A percentile compares a stretch with the other conserved stretches of the same genome.
Conservation (phyloP, 2,329 filamentous ascomycete species). For the Alternaria ventricosa region DNA sequence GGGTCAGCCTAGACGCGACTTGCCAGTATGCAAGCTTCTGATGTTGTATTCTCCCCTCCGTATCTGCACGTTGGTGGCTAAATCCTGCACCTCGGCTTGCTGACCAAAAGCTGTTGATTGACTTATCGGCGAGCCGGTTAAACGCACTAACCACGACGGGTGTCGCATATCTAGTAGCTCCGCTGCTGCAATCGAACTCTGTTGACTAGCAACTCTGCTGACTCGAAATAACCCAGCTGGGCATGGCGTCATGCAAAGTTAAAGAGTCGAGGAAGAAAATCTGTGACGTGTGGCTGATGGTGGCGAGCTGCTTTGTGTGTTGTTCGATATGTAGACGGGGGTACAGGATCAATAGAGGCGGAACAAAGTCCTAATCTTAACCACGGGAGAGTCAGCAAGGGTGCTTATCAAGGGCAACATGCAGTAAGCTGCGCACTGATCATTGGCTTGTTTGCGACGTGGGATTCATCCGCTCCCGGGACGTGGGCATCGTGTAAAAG, state of each 20-base stretch:
- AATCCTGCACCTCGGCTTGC: constrained; percentile 5
- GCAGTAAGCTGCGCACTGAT: not conserved
- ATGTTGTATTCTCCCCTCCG: constrained; percentile 6
- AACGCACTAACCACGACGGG: constrained; percentile 7
- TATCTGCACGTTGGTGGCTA: constrained; percentile 12
- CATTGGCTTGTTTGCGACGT: not conserved
- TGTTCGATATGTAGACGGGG: not conserved
- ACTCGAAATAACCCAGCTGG: constrained; percentile 1
- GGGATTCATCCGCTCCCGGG: not conserved
- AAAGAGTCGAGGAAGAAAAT: not conserved
- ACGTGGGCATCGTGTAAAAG: not conserved
- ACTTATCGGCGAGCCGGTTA: constrained; percentile 10
- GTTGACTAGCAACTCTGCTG: constrained; percentile 3
- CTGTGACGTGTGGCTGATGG: constrained; percentile 14
- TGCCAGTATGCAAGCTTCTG: constrained; percentile 4
- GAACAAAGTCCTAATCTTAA: constrained; percentile 8
- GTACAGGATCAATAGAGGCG: not conserved
- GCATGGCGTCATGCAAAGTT: constrained; percentile 8
- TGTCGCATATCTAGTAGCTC: constrained; percentile 1
- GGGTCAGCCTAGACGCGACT: not conserved
- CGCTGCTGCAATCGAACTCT: constrained; percentile 2
- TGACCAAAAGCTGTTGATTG: constrained; percentile 5
- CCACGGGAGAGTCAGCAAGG: constrained; percentile 4
- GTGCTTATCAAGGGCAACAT: constrained; percentile 5
- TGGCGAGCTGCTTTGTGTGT: constrained; percentile 13